Percentiles rank a stretch among this genome's conserved stretches.
These are phyloP conservation scores for Tilletia horrida DNA, from an alignment of 1,284 basidiomycete species.

Conservation along the genomic window DNA sequence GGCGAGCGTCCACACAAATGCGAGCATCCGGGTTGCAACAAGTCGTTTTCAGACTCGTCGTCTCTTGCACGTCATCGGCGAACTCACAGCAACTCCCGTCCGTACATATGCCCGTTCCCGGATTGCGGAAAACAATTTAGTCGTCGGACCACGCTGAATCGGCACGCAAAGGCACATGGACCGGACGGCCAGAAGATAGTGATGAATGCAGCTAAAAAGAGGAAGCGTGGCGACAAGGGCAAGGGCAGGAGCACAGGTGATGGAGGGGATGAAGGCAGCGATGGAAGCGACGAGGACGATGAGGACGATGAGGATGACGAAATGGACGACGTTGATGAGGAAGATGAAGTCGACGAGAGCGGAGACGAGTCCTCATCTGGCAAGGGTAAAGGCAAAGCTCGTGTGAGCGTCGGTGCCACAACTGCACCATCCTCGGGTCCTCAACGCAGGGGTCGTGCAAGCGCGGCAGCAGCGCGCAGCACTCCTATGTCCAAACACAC, in stretches of 20 bases:
- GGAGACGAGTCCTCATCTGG: background rate
- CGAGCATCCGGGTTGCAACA: conserved; percentile 61
- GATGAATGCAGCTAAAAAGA: conserved; percentile 28
- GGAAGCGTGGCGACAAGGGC: background rate
- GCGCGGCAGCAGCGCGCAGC: conserved; percentile 3
- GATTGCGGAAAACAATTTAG: conserved; percentile 54
- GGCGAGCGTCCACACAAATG: conserved; percentile 84
- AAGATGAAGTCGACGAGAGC: background rate
- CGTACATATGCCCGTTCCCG: conserved; percentile 53
- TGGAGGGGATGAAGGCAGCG: background rate
- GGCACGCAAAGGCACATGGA: conserved; percentile 50
- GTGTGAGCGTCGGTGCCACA: background rate
- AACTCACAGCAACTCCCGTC: conserved; percentile 63
- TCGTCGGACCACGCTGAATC: conserved; percentile 53
- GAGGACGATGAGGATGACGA: conserved; percentile 17
- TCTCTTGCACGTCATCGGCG: conserved; percentile 66
- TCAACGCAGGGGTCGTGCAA: conserved; percentile 8
- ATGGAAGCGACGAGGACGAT: background rate
- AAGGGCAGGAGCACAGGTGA: background rate
- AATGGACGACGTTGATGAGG: conserved; percentile 11
- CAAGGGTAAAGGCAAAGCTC: background rate
- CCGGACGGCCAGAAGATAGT: conserved; percentile 30
- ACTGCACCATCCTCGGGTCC: background rate
- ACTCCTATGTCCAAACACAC: no score
- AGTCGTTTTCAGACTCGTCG: conserved; percentile 62